phyloP scores from a whole-genome alignment of 1,284 basidiomycete genomes.

The Ceratobasidium theobromae region DNA sequence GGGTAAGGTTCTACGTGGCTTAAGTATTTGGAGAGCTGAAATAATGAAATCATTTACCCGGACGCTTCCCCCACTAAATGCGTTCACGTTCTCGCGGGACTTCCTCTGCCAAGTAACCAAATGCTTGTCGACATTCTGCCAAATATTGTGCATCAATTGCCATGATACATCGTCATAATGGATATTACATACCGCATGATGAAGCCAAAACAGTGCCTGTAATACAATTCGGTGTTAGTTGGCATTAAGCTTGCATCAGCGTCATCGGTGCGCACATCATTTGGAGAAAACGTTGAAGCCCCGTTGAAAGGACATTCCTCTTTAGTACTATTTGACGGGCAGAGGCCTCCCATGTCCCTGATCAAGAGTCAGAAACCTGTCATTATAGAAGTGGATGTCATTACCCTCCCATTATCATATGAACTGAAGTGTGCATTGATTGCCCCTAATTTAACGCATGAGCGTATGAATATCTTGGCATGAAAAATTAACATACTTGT shows the following conservation, averaged over 20 bases:
- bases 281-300: neutral
- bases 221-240: neutral
- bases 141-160: neutral
- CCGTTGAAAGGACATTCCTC: neutral
- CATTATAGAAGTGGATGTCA: neutral
- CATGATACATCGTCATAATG: neutral
- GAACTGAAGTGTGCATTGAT: constrained; percentile 4
- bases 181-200: neutral
- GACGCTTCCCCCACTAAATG: neutral
- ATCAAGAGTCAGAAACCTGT: neutral
- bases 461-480: neutral
- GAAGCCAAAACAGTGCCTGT: neutral
- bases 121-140: neutral
- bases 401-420: constrained; percentile 2
- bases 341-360: neutral
- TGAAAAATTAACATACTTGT: neutral
- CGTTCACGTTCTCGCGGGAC: neutral
- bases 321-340: neutral
- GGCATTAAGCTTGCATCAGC: neutral
- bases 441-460: neutral
- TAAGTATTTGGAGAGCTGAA: neutral
- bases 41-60: neutral
- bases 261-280: neutral
- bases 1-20: neutral
- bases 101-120: neutral